Evolutionary conservation across 2,329 filamentous ascomycete genomes (phyloP), one percentile per base, ranked within the genome.

Genomic region (Cytospora schulzeri): DNA sequence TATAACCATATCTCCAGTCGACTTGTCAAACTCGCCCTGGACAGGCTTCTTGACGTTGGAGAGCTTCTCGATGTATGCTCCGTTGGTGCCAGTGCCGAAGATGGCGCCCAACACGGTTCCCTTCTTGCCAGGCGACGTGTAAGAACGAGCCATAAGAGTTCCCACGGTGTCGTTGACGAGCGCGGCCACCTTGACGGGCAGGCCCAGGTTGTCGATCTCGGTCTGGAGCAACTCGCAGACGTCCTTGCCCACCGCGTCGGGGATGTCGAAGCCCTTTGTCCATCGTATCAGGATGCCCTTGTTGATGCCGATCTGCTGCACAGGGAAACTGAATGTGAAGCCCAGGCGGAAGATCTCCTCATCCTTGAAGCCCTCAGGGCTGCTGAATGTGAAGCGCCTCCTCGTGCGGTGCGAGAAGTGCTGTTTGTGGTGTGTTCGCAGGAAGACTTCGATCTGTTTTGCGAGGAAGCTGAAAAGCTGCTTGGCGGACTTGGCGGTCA

Each of bases 281-380:
- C 95, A 99, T 71, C 95, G 88, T 78, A 97, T 95, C 62, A 99
- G 83, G 64, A 89, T 90, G 67, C 95, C 95, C 79, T 93, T 94
- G 83, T 98, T 98, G 76, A 99, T 97, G 48, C 92, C 93, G 64
- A 91, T 83, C 76, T 99, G 95, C 75, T 96, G 88, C 48, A 98
- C 93, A 3, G 95, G 95, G 80, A 98, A 99, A 75, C 91, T 96
- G 79, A 99, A 99, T 60, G 95, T 99, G 79, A 99, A 99, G n/a
- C 95, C 95, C 51, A 99, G 83, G 71, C 93, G 91, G 80, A 98
- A 97, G 67, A 95, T 86, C 65, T 94, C 84, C 75, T 94, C 88
- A 68, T 92, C 88, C 61, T 81, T 81, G 73, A 82, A 88, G 31
- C 85, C 86, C 57, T 85, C 80, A 24, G 82, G 81, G 29, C 83